Evolutionary conservation across 2,329 filamentous ascomycete species (phyloP).

Genomic region (Colletotrichum aenigma): DNA sequence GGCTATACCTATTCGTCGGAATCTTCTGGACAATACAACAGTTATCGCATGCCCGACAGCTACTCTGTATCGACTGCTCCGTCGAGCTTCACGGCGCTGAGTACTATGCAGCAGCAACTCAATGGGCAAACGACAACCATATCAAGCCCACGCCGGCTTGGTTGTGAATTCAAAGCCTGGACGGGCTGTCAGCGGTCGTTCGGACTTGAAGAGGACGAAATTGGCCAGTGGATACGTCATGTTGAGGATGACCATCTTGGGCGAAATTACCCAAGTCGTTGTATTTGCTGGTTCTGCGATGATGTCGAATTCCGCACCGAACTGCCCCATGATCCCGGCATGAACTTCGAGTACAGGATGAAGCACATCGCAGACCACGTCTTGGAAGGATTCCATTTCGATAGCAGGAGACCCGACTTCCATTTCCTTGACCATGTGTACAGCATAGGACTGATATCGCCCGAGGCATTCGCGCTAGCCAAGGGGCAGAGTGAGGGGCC

Average conservation of each 20-base stretch:
- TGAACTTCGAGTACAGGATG: conserved; percentile 47
- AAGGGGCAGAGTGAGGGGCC: neutral
- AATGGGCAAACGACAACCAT: neutral
- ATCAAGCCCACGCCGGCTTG: conserved; percentile 29
- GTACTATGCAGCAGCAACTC: neutral
- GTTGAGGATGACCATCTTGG: conserved; percentile 39
- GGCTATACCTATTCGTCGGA: neutral
- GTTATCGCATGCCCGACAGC: neutral
- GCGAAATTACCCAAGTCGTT: conserved; percentile 33
- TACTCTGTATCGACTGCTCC: conserved; percentile 25
- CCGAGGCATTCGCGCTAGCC: neutral
- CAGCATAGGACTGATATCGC: neutral
- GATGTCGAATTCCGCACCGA: conserved; percentile 30
- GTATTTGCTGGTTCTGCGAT: conserved; percentile 58
- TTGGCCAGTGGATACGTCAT: conserved; percentile 51
- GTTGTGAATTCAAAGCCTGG: conserved; percentile 50
- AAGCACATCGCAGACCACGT: conserved; percentile 54
- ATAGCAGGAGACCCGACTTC: conserved; percentile 11
- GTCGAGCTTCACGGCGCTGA: conserved; percentile 21
- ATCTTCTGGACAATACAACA: neutral
- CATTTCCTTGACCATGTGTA: conserved; percentile 8
- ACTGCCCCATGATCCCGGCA: conserved; percentile 5
- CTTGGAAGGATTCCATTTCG: conserved; percentile 22
- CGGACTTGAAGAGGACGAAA: conserved; percentile 38
- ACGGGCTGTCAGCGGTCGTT: conserved; percentile 42